phyloP scores from a whole-genome alignment of 306 rosid genomes.

The Medicago lupulina region DNA sequence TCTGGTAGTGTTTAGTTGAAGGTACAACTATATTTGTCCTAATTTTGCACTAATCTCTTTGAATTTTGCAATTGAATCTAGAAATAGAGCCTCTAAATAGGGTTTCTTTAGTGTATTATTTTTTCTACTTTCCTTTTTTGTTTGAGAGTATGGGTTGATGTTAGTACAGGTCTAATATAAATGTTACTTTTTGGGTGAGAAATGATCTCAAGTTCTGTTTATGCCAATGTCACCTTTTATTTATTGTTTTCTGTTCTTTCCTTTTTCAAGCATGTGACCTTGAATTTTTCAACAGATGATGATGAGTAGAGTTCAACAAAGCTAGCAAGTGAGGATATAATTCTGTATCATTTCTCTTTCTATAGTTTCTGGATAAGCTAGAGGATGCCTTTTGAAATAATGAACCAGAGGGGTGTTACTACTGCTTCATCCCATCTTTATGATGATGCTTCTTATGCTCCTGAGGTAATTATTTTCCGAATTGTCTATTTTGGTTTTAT shows the following conservation, averaged over 20 bases:
- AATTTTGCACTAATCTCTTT: constrained; percentile 29
- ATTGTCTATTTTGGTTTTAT: constrained; percentile 5
- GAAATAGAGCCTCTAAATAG: constrained; percentile 12
- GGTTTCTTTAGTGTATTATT: not conserved
- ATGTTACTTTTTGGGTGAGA: constrained; percentile 37
- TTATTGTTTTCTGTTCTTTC: constrained; percentile 30
- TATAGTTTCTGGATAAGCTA: constrained; percentile 46
- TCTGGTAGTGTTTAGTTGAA: constrained; percentile 45
- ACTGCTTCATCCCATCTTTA: constrained; percentile 66
- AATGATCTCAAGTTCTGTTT: constrained; percentile 24
- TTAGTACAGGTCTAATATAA: constrained; percentile 15
- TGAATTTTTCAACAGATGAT: constrained; percentile 50
- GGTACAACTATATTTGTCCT: constrained; percentile 36
- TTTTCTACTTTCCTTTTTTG: not conserved
- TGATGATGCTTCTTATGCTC: constrained; percentile 63
- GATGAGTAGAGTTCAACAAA: constrained; percentile 33
- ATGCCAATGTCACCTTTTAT: constrained; percentile 12
- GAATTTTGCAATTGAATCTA: constrained; percentile 26
- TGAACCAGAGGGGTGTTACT: constrained; percentile 67
- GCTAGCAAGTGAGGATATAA: constrained; percentile 46
- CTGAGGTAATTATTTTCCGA: constrained; percentile 58
- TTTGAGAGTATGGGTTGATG: constrained; percentile 2
- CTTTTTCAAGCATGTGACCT: constrained; percentile 34
- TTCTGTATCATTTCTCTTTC: constrained; percentile 24
- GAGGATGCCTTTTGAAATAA: constrained; percentile 78